Percentiles rank a stretch among this genome's conserved stretches.
phyloP scores from a whole-genome alignment of 768 basidiomycete genomes.

The Lentinula edodes region DNA sequence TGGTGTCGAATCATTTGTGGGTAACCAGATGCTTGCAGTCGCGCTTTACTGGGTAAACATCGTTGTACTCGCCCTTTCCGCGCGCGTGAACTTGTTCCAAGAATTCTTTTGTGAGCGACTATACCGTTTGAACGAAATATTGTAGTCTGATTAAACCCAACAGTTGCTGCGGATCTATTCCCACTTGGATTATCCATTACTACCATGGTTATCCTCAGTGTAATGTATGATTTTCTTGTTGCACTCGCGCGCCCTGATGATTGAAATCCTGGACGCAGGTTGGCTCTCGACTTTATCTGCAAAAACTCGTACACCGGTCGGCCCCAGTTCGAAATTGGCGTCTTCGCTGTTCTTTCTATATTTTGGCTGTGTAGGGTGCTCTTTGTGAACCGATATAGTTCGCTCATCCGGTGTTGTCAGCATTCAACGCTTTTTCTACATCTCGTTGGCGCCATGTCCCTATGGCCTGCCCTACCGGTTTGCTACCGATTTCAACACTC shows the following conservation, averaged over 20 bases:
- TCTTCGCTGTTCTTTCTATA: conserved; percentile 39
- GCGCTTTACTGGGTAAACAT: conserved; percentile 40
- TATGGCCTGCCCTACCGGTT: conserved; percentile 43
- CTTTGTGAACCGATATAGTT: neutral
- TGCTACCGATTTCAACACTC: conserved; percentile 6
- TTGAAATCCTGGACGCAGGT: conserved; percentile 20
- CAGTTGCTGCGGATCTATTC: conserved; percentile 55
- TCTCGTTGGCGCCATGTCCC: conserved; percentile 48
- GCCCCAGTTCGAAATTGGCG: conserved; percentile 41
- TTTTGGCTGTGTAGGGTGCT: conserved; percentile 47
- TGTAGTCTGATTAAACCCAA: conserved; percentile 5
- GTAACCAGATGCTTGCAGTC: conserved; percentile 20
- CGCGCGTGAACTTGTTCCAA: conserved; percentile 50
- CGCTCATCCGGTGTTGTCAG: conserved; percentile 18
- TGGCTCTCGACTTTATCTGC: conserved; percentile 35
- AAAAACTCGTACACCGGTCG: conserved; percentile 38
- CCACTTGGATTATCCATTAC: conserved; percentile 55
- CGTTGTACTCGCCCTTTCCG: conserved; percentile 46
- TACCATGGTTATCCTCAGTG: conserved; percentile 37
- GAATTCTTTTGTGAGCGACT: conserved; percentile 51
- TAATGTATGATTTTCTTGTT: conserved; percentile 29
- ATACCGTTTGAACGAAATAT: neutral
- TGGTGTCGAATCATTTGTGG: neutral
- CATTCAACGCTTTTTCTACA: conserved; percentile 57
- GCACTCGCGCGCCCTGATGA: neutral